Evolutionary conservation across 1,284 basidiomycete genomes (phyloP).

Genomic region (Malassezia pachydermatis): DNA sequence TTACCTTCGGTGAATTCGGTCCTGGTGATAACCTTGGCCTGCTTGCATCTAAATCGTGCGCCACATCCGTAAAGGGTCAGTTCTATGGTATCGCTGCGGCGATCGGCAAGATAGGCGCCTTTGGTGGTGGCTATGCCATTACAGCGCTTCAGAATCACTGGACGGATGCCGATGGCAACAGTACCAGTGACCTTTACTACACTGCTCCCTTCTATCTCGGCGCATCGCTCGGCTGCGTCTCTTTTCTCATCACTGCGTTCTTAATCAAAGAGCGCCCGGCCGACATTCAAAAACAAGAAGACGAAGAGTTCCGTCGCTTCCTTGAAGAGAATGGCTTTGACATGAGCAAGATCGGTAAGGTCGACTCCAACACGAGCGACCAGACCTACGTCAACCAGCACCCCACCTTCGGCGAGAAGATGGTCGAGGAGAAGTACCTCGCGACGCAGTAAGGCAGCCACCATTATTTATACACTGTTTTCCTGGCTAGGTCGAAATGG

Average conservation of each 20-base stretch:
- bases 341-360: constrained; percentile 29
- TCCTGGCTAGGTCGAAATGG: too few species aligned
- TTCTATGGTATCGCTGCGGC: constrained; percentile 56
- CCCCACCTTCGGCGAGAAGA: too few species aligned
- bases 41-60: constrained; percentile 32
- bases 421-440: too few species aligned
- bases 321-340: constrained; percentile 36
- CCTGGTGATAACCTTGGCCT: constrained; percentile 41
- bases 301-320: constrained; percentile 53
- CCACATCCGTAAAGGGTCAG: constrained; percentile 31
- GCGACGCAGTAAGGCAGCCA: too few species aligned
- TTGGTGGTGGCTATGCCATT: constrained; percentile 35
- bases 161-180: constrained; percentile 14
- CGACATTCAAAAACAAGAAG: constrained; percentile 71
- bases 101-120: constrained; percentile 60
- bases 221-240: constrained; percentile 62
- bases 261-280: constrained; percentile 65
- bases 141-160: constrained; percentile 23
- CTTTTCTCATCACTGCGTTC: constrained; percentile 63
- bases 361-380: too few species aligned
- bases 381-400: too few species aligned
- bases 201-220: constrained; percentile 49
- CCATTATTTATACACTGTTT: too few species aligned
- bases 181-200: constrained; percentile 22
- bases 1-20: constrained; percentile 70